Evolutionary conservation across 106 monocot species (phyloP).

Genomic region (Dioscorea alata): DNA sequence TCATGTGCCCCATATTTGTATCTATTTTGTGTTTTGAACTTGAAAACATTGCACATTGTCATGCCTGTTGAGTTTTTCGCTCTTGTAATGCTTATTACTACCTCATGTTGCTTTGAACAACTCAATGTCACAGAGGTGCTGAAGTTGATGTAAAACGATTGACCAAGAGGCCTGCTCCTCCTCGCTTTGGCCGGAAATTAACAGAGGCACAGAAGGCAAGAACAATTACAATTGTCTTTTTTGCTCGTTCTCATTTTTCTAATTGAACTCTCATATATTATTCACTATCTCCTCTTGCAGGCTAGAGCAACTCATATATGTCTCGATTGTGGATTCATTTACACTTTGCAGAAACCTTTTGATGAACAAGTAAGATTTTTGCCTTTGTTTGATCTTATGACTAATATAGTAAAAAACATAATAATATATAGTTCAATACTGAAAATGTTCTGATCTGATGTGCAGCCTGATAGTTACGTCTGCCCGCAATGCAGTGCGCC

Average conservation of each 20-base stretch:
- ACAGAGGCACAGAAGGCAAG: constrained; percentile 87
- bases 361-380: constrained; percentile 73
- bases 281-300: constrained; percentile 41
- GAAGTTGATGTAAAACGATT: constrained; percentile 90
- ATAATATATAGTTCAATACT: background rate
- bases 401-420: background rate
- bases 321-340: constrained; percentile 93
- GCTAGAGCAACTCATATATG: constrained; percentile 97
- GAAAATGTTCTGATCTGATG: background rate
- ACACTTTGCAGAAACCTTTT: constrained; percentile 79
- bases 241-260: background rate
- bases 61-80: background rate
- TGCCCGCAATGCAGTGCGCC: constrained; percentile 97
- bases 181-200: constrained; percentile 76
- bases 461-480: constrained; percentile 79
- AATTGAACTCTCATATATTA: background rate
- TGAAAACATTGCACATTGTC: too few species aligned
- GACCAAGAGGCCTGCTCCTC: constrained; percentile 93
- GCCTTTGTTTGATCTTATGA: background rate
- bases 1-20: too few species aligned
- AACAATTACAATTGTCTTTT: too few species aligned
- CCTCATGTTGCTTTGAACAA: background rate
- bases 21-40: too few species aligned
- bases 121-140: constrained; percentile 46
- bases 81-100: background rate